phyloP scores from a whole-genome alignment of 257 asterid species.

The Lycium ferocissimum region DNA sequence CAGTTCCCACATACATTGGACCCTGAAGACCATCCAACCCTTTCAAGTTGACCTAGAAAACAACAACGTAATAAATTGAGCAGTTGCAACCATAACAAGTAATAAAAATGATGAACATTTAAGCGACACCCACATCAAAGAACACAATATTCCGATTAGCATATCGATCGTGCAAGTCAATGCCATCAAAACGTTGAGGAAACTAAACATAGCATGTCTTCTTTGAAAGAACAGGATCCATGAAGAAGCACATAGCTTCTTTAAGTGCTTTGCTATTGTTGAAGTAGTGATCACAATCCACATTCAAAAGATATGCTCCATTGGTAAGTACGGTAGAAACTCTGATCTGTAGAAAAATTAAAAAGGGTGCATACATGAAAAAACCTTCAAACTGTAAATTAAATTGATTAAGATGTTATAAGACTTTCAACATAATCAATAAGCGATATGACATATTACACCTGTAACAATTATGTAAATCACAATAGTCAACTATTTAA shows the following conservation, averaged over 20 bases:
- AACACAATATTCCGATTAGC: constrained; percentile 57
- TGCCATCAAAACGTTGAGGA: constrained; percentile 76
- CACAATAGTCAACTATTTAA: no score
- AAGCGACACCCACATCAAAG: background rate
- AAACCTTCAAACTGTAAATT: background rate
- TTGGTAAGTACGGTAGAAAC: constrained; percentile 57
- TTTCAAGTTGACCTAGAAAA: constrained; percentile 60
- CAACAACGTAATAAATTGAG: background rate
- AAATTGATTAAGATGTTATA: background rate
- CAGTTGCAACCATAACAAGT: background rate
- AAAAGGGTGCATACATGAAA: background rate
- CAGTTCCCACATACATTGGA: constrained; percentile 65
- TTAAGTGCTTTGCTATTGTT: constrained; percentile 44
- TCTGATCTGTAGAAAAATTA: constrained; percentile 40
- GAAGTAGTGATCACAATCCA: constrained; percentile 45
- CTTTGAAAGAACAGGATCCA: constrained; percentile 54
- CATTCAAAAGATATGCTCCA: constrained; percentile 52
- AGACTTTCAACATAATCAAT: background rate
- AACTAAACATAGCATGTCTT: constrained; percentile 53
- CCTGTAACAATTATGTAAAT: background rate
- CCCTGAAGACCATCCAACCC: constrained; percentile 69
- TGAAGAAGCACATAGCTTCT: constrained; percentile 56
- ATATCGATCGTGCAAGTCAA: constrained; percentile 76
- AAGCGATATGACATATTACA: background rate
- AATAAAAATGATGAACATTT: background rate